Evolutionary conservation across 2,329 filamentous ascomycete genomes (phyloP).

Genomic region (Colletotrichum tanaceti): DNA sequence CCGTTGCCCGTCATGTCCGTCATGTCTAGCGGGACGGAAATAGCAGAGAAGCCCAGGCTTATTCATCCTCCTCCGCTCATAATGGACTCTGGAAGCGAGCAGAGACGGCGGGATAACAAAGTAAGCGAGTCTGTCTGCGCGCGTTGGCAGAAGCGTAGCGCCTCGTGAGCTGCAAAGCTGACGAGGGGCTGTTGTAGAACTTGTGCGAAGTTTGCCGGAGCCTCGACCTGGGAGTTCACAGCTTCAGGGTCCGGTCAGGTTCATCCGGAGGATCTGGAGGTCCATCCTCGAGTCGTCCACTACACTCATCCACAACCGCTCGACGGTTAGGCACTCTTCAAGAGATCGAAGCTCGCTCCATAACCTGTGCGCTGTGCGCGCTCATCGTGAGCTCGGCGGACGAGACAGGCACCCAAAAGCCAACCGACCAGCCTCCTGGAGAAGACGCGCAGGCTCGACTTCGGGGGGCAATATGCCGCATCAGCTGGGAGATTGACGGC

Average conservation of each 20-base stretch:
- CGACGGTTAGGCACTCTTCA: slow-evolving; percentile 12
- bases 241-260: slow-evolving; percentile 20
- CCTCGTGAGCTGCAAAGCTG: background rate
- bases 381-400: slow-evolving; percentile 20
- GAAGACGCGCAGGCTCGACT: background rate
- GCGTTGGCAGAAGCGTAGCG: too few species aligned
- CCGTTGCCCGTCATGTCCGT: background rate
- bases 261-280: background rate
- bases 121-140: background rate
- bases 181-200: background rate
- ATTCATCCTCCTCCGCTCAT: background rate
- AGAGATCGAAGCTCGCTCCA: slow-evolving; percentile 6
- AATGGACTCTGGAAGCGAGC: background rate
- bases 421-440: background rate
- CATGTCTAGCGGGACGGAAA: background rate
- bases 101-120: background rate
- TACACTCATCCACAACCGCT: slow-evolving; percentile 3
- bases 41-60: background rate
- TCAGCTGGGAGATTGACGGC: slow-evolving; percentile 31
- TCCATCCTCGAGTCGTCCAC: background rate
- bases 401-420: slow-evolving; percentile 2
- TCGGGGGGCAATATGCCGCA: slow-evolving; percentile 1
- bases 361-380: slow-evolving; percentile 17
- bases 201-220: slow-evolving; percentile 12
- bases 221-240: slow-evolving; percentile 10